These are phyloP conservation scores for Pseudogymnoascus sp. DNA, from an alignment of 2,329 filamentous ascomycete genomes.

Conservation along the genomic window DNA sequence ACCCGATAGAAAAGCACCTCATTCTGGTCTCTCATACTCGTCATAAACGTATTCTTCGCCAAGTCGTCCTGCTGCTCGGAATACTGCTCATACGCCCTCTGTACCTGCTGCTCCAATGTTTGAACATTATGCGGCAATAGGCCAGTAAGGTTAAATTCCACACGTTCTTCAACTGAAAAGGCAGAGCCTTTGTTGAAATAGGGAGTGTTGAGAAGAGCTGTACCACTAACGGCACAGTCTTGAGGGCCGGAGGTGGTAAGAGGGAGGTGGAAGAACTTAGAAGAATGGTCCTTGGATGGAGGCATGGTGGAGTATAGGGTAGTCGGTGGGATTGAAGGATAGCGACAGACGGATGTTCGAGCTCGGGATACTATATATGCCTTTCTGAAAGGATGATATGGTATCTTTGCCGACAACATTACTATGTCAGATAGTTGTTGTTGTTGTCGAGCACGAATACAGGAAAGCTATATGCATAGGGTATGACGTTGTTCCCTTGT, in stretches of 20 bases:
- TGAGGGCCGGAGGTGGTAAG: conserved; percentile 43
- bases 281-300: conserved; percentile 23
- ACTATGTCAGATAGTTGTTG: background rate
- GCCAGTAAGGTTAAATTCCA: conserved; percentile 63
- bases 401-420: background rate
- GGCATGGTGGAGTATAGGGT: conserved; percentile 15
- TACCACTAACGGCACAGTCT: conserved; percentile 44
- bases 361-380: background rate
- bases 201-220: conserved; percentile 54
- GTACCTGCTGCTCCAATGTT: conserved; percentile 67
- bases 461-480: background rate
- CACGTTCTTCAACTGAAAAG: conserved; percentile 63
- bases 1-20: conserved; percentile 74
- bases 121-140: conserved; percentile 67
- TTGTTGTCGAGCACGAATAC: background rate
- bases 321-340: background rate
- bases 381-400: background rate
- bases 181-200: conserved; percentile 81
- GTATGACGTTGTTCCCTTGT: background rate
- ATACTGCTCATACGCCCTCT: conserved; percentile 78
- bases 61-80: conserved; percentile 54
- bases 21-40: conserved; percentile 79
- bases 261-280: conserved; percentile 40
- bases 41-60: conserved; percentile 83
- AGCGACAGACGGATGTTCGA: background rate